Percentiles rank a stretch among this genome's conserved stretches.
Evolutionary conservation across 352 stramenopile species (phyloP).

Genomic region (Phytophthora uliginosa): DNA sequence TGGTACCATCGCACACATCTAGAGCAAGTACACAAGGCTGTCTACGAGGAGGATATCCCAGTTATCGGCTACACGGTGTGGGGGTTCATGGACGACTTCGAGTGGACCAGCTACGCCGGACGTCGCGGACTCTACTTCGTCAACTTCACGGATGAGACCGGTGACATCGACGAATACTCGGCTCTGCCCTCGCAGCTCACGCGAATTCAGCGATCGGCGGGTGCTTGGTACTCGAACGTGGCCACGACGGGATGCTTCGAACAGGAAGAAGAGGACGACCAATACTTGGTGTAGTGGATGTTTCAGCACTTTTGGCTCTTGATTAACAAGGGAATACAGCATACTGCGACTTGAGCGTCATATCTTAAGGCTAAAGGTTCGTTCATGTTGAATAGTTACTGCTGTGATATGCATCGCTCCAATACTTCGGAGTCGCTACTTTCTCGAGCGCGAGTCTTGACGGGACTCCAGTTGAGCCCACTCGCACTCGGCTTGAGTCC

Average conservation of each 20-base stretch:
- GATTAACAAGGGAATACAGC: not conserved
- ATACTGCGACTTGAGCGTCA: not conserved
- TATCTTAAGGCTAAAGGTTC: no score
- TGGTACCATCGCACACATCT: constrained; percentile 68
- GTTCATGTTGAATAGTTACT: no score
- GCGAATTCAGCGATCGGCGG: constrained; percentile 54
- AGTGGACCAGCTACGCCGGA: constrained; percentile 47
- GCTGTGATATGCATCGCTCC: not conserved
- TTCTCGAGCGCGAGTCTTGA: constrained; percentile 46
- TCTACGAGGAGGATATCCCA: constrained; percentile 57
- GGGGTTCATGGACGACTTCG: constrained; percentile 58
- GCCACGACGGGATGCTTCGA: constrained; percentile 38
- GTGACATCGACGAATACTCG: constrained; percentile 39
- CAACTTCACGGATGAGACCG: constrained; percentile 51
- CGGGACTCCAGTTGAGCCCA: constrained; percentile 73
- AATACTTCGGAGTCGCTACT: constrained; percentile 10
- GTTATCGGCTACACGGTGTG: constrained; percentile 94
- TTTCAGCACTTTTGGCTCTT: not conserved
- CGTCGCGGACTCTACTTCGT: constrained; percentile 72
- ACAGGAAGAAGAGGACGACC: constrained; percentile 37
- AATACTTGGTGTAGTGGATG: constrained; percentile 26
- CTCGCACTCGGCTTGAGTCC: constrained; percentile 73
- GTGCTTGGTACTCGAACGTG: constrained; percentile 50
- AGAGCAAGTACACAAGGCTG: constrained; percentile 63
- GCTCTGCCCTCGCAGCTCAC: constrained; percentile 33